These are phyloP conservation scores for Paracamarosporium sp. DNA, from an alignment of 2,329 filamentous ascomycete genomes.

Conservation along the genomic window DNA sequence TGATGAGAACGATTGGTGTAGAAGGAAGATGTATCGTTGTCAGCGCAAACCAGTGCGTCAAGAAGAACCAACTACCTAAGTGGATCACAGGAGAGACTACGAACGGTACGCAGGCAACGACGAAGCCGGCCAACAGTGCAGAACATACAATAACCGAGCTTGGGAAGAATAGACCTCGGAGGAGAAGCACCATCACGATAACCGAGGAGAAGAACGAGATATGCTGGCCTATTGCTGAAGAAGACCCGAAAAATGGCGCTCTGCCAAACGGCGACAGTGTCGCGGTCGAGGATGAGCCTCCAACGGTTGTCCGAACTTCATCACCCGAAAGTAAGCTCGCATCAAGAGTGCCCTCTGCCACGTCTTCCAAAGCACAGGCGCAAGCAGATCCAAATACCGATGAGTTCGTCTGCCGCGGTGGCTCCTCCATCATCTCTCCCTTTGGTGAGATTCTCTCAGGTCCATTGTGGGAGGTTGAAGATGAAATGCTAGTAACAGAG, in stretches of 20 bases:
- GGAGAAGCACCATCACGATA: conserved; percentile 49
- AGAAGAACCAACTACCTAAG: conserved; percentile 61
- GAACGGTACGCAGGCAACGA: not conserved
- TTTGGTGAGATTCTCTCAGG: conserved; percentile 80
- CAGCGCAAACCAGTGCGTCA: conserved; percentile 82
- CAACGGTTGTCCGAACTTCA: conserved; percentile 23
- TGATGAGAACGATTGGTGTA: conserved; percentile 82
- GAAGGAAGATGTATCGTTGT: conserved; percentile 89
- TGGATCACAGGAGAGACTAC: conserved; percentile 56
- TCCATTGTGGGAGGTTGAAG: conserved; percentile 80
- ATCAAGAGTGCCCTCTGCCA: conserved; percentile 6
- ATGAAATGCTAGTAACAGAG: conserved; percentile 71
- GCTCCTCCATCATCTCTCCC: conserved; percentile 81
- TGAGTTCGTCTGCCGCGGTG: conserved; percentile 73
- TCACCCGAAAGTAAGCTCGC: conserved; percentile 9
- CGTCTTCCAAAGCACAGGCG: not conserved
- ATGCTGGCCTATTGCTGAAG: conserved; percentile 45
- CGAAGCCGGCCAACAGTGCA: conserved; percentile 5
- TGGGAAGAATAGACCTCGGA: conserved; percentile 25
- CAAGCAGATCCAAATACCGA: conserved; percentile 25
- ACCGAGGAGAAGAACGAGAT: conserved; percentile 57
- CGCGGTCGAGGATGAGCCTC: conserved; percentile 21
- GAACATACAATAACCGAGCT: conserved; percentile 6
- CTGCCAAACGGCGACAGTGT: conserved; percentile 23
- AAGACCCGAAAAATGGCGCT: conserved; percentile 25